These are phyloP conservation scores for Phytophthora rubi DNA, from an alignment of 352 stramenopile species.

Conservation along the genomic window DNA sequence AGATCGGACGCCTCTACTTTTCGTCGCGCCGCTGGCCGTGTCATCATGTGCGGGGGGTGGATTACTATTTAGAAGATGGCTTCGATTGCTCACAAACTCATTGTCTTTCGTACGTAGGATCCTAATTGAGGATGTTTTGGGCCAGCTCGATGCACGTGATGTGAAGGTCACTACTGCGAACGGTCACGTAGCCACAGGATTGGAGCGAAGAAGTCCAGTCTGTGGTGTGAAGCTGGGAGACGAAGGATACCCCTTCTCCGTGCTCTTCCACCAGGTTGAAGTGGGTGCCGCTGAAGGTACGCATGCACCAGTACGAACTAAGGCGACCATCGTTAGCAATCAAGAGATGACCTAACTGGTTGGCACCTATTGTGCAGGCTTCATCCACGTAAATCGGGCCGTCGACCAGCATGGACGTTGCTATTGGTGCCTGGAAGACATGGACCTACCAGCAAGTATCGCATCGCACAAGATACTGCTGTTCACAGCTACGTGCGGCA, in stretches of 20 bases:
- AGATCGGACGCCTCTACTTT: background rate
- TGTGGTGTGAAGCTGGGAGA: constrained; percentile 6
- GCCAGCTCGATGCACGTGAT: background rate
- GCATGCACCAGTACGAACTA: background rate
- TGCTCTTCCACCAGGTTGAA: constrained; percentile 12
- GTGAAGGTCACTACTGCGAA: background rate
- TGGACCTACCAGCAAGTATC: constrained; percentile 5
- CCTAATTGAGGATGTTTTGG: constrained; percentile 2
- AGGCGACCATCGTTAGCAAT: background rate
- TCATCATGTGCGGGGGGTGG: background rate
- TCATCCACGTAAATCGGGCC: background rate
- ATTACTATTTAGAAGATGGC: background rate
- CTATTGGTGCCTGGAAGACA: background rate
- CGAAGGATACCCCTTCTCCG: constrained; percentile 6
- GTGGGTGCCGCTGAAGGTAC: constrained; percentile 8
- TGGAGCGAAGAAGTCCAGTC: background rate
- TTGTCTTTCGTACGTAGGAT: constrained; percentile 3
- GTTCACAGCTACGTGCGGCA: background rate
- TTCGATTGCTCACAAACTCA: background rate
- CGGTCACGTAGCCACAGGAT: background rate
- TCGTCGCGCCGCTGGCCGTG: background rate
- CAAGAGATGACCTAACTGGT: background rate
- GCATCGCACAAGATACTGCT: background rate
- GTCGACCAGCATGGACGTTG: background rate
- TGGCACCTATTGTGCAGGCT: background rate